Percentiles rank a stretch among this genome's conserved stretches.
Evolutionary conservation across 2,329 filamentous ascomycete genomes (phyloP).

Genomic region (Penicillium olsonii): DNA sequence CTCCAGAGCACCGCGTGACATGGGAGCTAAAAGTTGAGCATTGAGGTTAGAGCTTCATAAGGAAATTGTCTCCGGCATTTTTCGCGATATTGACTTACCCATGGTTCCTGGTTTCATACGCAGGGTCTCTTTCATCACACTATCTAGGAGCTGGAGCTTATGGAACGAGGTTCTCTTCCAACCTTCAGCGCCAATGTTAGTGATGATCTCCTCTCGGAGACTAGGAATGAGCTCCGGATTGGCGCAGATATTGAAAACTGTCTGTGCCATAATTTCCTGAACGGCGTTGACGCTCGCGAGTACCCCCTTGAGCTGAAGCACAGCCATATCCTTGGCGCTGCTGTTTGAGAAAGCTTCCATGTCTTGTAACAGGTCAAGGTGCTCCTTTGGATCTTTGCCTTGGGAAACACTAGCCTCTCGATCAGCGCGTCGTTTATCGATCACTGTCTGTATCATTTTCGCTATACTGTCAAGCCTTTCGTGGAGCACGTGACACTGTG

Average conservation of each 20-base stretch:
- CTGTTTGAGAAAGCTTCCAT: too few species aligned
- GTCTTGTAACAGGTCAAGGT: too few species aligned
- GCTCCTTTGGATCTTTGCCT: too few species aligned
- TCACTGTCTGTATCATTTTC: too few species aligned
- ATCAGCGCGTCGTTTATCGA: too few species aligned
- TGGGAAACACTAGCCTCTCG: too few species aligned
- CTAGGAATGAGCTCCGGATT: slow-evolving; percentile 3
- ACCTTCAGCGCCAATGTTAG: neutral
- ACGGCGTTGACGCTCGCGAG: too few species aligned
- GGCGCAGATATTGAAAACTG: neutral
- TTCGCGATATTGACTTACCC: neutral
- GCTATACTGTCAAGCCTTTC: too few species aligned
- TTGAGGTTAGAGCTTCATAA: too few species aligned
- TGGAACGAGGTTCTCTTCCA: slow-evolving; percentile 3
- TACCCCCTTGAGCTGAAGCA: too few species aligned
- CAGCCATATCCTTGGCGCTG: too few species aligned
- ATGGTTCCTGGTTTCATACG: slow-evolving; percentile 5
- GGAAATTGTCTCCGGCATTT: neutral
- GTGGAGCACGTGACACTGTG: too few species aligned
- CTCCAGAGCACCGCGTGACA: neutral
- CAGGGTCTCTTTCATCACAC: slow-evolving; percentile 13
- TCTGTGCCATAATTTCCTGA: neutral
- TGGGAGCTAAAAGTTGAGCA: neutral
- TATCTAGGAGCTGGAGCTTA: slow-evolving; percentile 12
- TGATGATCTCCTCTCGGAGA: slow-evolving; percentile 4